Evolutionary conservation across 2,329 filamentous ascomycete genomes (phyloP), one percentile per base, ranked within the genome.

Genomic region (Chalaropsis ovoidea): DNA sequence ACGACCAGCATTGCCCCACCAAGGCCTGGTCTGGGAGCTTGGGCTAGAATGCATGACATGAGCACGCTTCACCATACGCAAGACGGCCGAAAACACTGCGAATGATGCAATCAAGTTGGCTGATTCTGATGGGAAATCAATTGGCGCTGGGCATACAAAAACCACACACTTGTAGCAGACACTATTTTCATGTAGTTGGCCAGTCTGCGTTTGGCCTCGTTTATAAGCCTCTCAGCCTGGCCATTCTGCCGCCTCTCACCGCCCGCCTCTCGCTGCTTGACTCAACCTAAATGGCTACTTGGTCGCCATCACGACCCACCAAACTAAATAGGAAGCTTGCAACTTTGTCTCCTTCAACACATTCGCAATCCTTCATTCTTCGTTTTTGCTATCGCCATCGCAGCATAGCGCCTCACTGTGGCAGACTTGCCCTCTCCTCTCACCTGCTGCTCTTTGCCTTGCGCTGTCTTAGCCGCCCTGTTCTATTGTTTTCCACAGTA

Each of bases 321-420:
- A 10, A 45, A 35, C 54, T 19, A 45, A 35, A 42, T 19, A 19
- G 8, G 27, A n/a, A 58, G 54, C 31, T 58, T 58, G 54, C 54
- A 39, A 58, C 54, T n/a, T 58, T 39, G 54, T 58, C 54, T 58
- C 31, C 27, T 39, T 24, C 35, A 35, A 22, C 10, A 52, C 13
- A 19, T 41, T 10, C 62, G 27, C 49, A 49, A 62, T 19, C 22
- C 47, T 3, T 1, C 11, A 54, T 24, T 22, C 15, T n/a, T 41
- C 45, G 3, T 31, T 19, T 19, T 58, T 43, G 35, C 49, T 35
- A 43, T 19, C 2, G 52, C 52, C 24, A 43, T 35, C 52, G 24
- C 13, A 35, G 49, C 63, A 63, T 66, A 66, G 64, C 67, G 66
- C 63, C 64, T 69, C 64, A 65, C 61, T 69, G 67, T 66, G 67